These are phyloP conservation scores for Geopyxis carbonaria DNA, from an alignment of 495 filamentous ascomycete species.

Conservation along the genomic window DNA sequence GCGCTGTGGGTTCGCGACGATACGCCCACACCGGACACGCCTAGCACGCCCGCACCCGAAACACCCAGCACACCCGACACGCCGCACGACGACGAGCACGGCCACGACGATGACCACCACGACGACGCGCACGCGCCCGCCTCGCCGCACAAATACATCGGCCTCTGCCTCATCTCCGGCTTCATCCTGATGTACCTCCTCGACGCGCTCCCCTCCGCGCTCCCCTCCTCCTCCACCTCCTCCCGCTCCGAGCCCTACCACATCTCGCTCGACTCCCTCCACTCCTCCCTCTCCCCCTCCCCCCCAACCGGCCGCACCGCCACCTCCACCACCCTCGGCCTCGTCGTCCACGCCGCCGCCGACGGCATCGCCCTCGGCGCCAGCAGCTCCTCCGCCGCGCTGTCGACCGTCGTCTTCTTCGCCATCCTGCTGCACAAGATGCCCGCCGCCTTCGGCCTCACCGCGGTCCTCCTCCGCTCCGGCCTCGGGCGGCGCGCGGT, in stretches of 20 bases:
- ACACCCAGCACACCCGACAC: background rate
- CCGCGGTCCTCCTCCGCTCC: slow-evolving; percentile 72
- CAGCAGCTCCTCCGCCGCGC: slow-evolving; percentile 46
- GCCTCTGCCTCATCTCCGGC: slow-evolving; percentile 67
- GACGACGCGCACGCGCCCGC: slow-evolving; percentile 18
- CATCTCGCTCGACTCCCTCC: slow-evolving; percentile 66
- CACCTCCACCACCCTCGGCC: slow-evolving; percentile 62
- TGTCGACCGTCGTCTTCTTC: slow-evolving; percentile 80
- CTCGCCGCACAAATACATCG: slow-evolving; percentile 37
- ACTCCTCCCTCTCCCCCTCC: slow-evolving; percentile 24
- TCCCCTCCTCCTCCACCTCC: slow-evolving; percentile 35
- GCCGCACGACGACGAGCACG: slow-evolving; percentile 4
- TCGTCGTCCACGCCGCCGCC: slow-evolving; percentile 94
- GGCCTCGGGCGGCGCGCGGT: slow-evolving; percentile 62
- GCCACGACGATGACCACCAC: slow-evolving; percentile 9
- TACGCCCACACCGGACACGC: background rate
- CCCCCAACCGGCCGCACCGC: slow-evolving; percentile 29
- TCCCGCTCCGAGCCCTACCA: slow-evolving; percentile 39
- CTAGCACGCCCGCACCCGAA: background rate
- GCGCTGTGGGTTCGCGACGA: background rate
- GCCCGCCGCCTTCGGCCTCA: slow-evolving; percentile 87
- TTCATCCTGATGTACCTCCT: slow-evolving; percentile 97
- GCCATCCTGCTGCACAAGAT: slow-evolving; percentile 97
- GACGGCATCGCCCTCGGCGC: slow-evolving; percentile 93
- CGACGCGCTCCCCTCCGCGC: slow-evolving; percentile 57